phyloP scores from a whole-genome alignment of 1,284 basidiomycete genomes.

The Mycena sp. region DNA sequence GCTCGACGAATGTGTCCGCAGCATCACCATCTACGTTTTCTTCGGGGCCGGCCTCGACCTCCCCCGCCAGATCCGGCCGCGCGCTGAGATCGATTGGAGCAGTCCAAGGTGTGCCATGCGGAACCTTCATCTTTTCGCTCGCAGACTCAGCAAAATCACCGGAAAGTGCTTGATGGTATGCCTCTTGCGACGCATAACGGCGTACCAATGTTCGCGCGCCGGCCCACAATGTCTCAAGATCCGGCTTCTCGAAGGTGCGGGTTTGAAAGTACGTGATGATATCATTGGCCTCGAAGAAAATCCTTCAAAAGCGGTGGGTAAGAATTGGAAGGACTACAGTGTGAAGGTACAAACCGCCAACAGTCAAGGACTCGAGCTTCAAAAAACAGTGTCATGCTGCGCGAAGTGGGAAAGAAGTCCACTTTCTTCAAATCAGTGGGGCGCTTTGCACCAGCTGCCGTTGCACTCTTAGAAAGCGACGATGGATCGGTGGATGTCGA shows the following conservation, averaged over 20 bases:
- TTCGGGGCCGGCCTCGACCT: background rate
- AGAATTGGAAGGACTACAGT: no score
- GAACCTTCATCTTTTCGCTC: conserved; percentile 6
- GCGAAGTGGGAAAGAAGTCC: no score
- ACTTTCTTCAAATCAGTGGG: no score
- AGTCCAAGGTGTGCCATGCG: background rate
- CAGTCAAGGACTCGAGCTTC: no score
- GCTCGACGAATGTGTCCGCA: background rate
- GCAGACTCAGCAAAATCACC: conserved; percentile 1
- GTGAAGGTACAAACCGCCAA: no score
- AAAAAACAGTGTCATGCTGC: no score
- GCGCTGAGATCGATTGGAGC: background rate
- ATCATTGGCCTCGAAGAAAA: no score
- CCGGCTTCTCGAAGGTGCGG: background rate
- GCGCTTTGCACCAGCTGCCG: no score
- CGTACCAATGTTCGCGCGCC: conserved; percentile 1
- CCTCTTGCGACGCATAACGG: conserved; percentile 20
- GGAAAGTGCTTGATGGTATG: conserved; percentile 4
- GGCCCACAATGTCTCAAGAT: background rate
- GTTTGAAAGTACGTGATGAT: no score
- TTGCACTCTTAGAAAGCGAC: no score
- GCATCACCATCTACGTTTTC: background rate
- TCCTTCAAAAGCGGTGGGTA: no score
- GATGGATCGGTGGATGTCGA: no score
- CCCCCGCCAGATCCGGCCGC: background rate